A percentile compares a stretch with the other conserved stretches of the same genome.
Evolutionary conservation across 148 eudicot genomes (phyloP).

Genomic region (Chenopodium suecicum): DNA sequence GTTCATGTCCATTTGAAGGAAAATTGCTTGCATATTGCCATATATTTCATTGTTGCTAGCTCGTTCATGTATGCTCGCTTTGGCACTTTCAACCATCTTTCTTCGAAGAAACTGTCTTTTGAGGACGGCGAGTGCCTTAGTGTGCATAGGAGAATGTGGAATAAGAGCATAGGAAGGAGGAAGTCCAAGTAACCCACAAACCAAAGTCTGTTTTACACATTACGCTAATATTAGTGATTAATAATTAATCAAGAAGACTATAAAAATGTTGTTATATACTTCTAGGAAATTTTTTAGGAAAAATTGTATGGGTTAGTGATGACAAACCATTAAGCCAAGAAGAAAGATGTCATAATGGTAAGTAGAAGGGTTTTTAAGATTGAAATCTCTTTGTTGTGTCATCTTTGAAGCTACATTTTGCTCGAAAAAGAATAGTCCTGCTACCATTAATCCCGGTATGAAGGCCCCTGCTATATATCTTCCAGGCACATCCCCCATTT

Average conservation of each 20-base stretch:
- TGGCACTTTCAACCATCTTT: slow-evolving; percentile 35
- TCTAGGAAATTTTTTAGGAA: too few species aligned
- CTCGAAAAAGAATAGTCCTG: slow-evolving; percentile 37
- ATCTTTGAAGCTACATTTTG: slow-evolving; percentile 38
- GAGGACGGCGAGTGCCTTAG: slow-evolving; percentile 36
- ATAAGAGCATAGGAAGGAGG: slow-evolving; percentile 39
- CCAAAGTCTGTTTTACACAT: slow-evolving; percentile 25
- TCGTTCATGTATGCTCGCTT: slow-evolving; percentile 30
- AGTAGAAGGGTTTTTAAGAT: slow-evolving; percentile 38
- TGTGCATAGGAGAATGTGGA: slow-evolving; percentile 42
- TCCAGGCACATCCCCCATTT: slow-evolving; percentile 34
- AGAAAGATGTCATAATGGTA: slow-evolving; percentile 38
- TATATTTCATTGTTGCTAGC: slow-evolving; percentile 32
- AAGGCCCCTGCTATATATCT: slow-evolving; percentile 29
- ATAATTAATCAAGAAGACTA: too few species aligned
- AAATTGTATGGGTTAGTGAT: not conserved
- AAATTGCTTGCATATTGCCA: slow-evolving; percentile 36
- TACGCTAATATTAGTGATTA: too few species aligned
- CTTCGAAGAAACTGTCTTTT: slow-evolving; percentile 32
- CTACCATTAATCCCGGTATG: slow-evolving; percentile 35
- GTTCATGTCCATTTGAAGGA: slow-evolving; percentile 31
- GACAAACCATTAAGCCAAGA: slow-evolving; percentile 33
- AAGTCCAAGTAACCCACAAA: slow-evolving; percentile 40
- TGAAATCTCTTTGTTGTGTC: slow-evolving; percentile 38
- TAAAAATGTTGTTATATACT: too few species aligned